Conservation (phyloP, 1,139 yeast species). For the Geotrichum bryndzae region DNA sequence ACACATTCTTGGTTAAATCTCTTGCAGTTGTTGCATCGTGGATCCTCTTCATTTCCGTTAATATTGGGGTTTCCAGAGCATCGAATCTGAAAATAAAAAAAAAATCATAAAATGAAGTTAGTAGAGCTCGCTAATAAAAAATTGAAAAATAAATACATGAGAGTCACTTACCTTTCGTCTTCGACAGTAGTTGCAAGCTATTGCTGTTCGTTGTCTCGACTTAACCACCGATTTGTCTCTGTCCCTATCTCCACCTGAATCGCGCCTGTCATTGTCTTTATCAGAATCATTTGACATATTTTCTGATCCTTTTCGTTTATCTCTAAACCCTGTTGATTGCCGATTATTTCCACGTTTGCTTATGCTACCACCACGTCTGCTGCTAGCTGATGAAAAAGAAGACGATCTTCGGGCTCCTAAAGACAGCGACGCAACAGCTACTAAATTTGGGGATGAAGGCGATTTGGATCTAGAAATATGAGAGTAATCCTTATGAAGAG, state of each 20-base stretch:
- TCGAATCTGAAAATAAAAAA: constrained; percentile 25
- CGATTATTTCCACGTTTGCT: neutral
- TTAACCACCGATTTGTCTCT: constrained; percentile 3
- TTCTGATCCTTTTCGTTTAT: neutral
- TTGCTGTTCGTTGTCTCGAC: constrained; percentile 30
- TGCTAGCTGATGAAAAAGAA: neutral
- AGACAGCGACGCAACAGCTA: neutral
- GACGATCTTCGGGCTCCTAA: neutral
- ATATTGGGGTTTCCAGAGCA: constrained; percentile 30
- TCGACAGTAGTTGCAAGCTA: constrained; percentile 34
- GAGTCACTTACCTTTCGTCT: constrained; percentile 26
- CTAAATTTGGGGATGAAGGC: neutral
- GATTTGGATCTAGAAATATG: neutral
- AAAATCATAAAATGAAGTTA: neutral
- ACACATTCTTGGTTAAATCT: constrained; percentile 34
- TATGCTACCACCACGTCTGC: neutral
- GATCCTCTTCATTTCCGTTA: constrained; percentile 17
- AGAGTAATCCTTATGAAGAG: neutral
- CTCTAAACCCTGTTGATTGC: neutral
- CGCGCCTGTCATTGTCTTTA: neutral
- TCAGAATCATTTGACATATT: neutral
- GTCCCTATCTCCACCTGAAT: constrained; percentile 8
- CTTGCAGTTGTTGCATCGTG: constrained; percentile 32
- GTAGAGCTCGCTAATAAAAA: neutral
- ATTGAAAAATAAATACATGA: neutral